Evolutionary conservation across 768 basidiomycete genomes (phyloP).

Genomic region (Megacollybia marginata): DNA sequence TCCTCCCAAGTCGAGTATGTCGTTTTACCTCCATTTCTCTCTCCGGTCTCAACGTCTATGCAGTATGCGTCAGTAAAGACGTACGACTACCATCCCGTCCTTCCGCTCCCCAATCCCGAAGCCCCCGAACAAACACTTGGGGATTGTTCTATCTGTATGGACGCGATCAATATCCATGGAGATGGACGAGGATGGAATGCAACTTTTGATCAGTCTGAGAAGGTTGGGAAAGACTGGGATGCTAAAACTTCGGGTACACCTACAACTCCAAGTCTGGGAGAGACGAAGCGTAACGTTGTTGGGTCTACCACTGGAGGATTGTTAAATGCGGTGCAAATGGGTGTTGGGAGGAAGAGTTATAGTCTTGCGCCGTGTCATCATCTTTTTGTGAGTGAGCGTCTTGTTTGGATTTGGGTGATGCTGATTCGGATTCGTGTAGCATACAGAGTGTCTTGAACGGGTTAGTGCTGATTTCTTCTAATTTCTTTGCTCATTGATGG

Average conservation of each 20-base stretch:
- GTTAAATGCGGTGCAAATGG: slow-evolving; percentile 27
- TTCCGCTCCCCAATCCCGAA: slow-evolving; percentile 68
- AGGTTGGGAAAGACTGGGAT: background rate
- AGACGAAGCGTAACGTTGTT: slow-evolving; percentile 15
- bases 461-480: slow-evolving; percentile 24
- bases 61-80: slow-evolving; percentile 54
- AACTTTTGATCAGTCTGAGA: slow-evolving; percentile 23
- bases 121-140: slow-evolving; percentile 70
- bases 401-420: background rate
- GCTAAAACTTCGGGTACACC: slow-evolving; percentile 12
- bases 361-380: slow-evolving; percentile 88
- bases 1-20: slow-evolving; percentile 64
- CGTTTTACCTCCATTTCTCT: background rate
- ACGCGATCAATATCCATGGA: slow-evolving; percentile 48
- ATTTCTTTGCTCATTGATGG: background rate
- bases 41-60: slow-evolving; percentile 1
- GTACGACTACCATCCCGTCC: slow-evolving; percentile 82
- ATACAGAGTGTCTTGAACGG: slow-evolving; percentile 82
- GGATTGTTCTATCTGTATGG: slow-evolving; percentile 94
- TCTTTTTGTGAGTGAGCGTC: slow-evolving; percentile 58
- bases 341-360: slow-evolving; percentile 47
- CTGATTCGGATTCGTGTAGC: slow-evolving; percentile 32
- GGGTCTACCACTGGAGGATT: slow-evolving; percentile 33
- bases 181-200: slow-evolving; percentile 21
- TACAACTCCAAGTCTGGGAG: slow-evolving; percentile 1